These are phyloP conservation scores for Phytophthora vignae DNA, from an alignment of 352 stramenopile genomes.

Conservation along the genomic window DNA sequence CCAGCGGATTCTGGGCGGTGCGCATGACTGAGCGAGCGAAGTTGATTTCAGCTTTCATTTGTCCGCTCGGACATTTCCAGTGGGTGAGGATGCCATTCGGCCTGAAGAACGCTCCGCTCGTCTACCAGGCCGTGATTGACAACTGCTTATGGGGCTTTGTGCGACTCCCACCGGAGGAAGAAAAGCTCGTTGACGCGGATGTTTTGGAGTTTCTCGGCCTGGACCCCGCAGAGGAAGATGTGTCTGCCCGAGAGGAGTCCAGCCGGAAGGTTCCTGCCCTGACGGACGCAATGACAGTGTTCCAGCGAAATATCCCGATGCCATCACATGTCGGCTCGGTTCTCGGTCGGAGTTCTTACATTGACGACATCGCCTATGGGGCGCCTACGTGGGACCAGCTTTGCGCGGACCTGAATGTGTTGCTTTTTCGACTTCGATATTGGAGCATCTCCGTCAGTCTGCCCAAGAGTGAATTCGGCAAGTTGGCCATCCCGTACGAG, in stretches of 20 bases:
- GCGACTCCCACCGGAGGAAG: background rate
- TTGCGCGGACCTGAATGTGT: background rate
- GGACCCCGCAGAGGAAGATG: background rate
- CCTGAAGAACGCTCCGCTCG: background rate
- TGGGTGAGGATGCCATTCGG: conserved; percentile 7
- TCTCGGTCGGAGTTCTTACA: background rate
- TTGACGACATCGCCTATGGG: background rate
- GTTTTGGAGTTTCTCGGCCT: background rate
- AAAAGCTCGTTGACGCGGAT: background rate
- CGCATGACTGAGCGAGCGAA: background rate
- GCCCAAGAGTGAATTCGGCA: background rate
- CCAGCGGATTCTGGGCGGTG: conserved; percentile 1
- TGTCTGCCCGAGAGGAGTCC: background rate
- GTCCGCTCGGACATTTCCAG: conserved; percentile 8
- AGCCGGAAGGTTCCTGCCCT: background rate
- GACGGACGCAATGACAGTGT: background rate
- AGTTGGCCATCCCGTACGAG: background rate
- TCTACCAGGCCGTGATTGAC: background rate
- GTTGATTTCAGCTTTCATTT: conserved; percentile 4
- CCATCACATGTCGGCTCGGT: background rate
- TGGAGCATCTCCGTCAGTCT: conserved; percentile 10
- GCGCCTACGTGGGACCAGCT: background rate
- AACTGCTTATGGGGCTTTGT: conserved; percentile 8
- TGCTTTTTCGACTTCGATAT: background rate
- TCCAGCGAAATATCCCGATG: background rate